A percentile compares a stretch with the other conserved stretches of the same genome.
Evolutionary conservation across 1,284 basidiomycete genomes (phyloP).

Genomic region (Ganoderma resinaceum): DNA sequence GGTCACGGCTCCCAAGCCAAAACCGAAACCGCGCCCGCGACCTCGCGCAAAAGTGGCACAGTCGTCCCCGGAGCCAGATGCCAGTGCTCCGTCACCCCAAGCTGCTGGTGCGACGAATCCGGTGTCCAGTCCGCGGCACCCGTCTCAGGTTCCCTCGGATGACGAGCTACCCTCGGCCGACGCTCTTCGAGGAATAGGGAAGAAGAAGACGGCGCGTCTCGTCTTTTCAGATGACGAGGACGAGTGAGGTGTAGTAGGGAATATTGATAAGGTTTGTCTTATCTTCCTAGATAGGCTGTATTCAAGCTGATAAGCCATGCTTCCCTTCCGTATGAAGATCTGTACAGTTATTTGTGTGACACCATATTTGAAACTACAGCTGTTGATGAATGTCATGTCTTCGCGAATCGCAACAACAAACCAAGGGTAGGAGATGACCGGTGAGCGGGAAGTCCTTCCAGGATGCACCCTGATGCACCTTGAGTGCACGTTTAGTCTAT

Average conservation of each 20-base stretch:
- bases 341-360: background rate
- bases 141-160: slow-evolving; percentile 15
- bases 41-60: slow-evolving; percentile 20
- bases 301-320: background rate
- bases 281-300: background rate
- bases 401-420: background rate
- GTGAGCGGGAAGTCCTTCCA: too few species aligned
- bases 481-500: too few species aligned
- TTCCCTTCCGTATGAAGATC: background rate
- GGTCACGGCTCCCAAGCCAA: slow-evolving; percentile 14
- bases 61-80: background rate
- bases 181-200: slow-evolving; percentile 8
- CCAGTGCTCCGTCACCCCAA: background rate
- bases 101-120: background rate
- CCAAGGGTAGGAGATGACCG: too few species aligned
- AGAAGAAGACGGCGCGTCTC: slow-evolving; percentile 14
- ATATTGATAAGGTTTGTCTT: background rate
- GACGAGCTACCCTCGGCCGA: slow-evolving; percentile 14
- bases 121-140: background rate
- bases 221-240: slow-evolving; percentile 30
- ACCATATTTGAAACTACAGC: background rate
- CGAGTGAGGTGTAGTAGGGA: background rate
- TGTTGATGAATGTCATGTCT: background rate
- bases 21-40: slow-evolving; percentile 33
- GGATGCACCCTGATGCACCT: too few species aligned